A percentile compares a stretch with the other conserved stretches of the same genome.
These are phyloP conservation scores for Botrytis porri DNA, from an alignment of 2,329 filamentous ascomycete species.

Conservation along the genomic window DNA sequence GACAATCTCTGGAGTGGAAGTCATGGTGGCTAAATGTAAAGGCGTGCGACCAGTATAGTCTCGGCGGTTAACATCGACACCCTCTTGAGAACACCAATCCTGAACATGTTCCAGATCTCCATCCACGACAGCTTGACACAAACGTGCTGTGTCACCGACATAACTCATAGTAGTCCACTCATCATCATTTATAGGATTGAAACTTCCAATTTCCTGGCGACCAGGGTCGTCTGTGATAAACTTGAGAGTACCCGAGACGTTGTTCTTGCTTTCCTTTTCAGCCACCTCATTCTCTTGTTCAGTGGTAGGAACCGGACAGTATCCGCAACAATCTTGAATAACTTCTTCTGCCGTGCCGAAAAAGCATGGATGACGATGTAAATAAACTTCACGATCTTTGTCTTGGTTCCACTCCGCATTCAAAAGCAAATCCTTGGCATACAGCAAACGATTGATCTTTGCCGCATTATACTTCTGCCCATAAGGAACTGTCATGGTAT, in stretches of 20 bases:
- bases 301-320: conserved; percentile 67
- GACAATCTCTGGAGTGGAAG: conserved; percentile 67
- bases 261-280: conserved; percentile 70
- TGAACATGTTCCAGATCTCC: conserved; percentile 66
- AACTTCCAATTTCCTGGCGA: conserved; percentile 67
- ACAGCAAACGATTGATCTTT: conserved; percentile 78
- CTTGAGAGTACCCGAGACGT: conserved; percentile 68
- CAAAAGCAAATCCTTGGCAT: conserved; percentile 75
- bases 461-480: conserved; percentile 60
- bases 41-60: conserved; percentile 79
- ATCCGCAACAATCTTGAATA: conserved; percentile 77
- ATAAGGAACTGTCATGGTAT: conserved; percentile 72
- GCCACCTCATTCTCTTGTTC: conserved; percentile 69
- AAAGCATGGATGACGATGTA: conserved; percentile 83
- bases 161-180: conserved; percentile 95
- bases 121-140: conserved; percentile 81
- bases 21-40: conserved; percentile 70
- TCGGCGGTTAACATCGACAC: conserved; percentile 66
- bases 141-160: conserved; percentile 69
- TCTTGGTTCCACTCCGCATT: conserved; percentile 85
- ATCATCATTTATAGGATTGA: conserved; percentile 76
- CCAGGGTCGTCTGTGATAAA: conserved; percentile 83
- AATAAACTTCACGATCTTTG: conserved; percentile 69
- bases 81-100: conserved; percentile 67
- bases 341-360: conserved; percentile 75